These are phyloP conservation scores for Neocallimastix lanati DNA, from an alignment of 192 early-diverging fungal genomes.

Conservation along the genomic window DNA sequence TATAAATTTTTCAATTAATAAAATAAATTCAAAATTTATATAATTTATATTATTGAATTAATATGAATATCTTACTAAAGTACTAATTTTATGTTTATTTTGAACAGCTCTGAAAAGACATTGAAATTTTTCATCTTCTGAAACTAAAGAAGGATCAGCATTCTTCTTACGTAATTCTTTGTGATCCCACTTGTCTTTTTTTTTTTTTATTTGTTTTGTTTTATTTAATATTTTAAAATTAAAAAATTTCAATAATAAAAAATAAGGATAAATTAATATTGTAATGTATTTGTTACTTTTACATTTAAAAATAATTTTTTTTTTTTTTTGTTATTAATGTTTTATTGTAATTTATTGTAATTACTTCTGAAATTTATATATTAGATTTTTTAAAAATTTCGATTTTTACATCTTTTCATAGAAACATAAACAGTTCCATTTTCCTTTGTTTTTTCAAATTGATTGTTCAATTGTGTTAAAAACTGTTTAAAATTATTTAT, in stretches of 20 bases:
- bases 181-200: neutral
- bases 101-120: neutral
- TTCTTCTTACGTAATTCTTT: neutral
- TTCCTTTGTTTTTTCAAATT: constrained; percentile 4
- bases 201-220: no score
- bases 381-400: no score
- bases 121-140: neutral
- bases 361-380: neutral
- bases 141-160: neutral
- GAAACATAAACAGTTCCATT: constrained; percentile 5
- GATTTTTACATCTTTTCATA: constrained; percentile 3
- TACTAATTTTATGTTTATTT: neutral
- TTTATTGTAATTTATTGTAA: neutral
- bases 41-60: no score
- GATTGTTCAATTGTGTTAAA: neutral
- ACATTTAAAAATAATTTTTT: neutral
- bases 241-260: no score
- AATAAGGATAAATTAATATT: no score
- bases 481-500: neutral
- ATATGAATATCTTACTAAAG: neutral
- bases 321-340: neutral
- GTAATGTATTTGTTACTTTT: no score
- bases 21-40: no score
- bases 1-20: no score
- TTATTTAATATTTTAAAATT: no score